Evolutionary conservation across 441 rosid genomes (phyloP), one percentile per base, ranked within the genome.

Genomic region (Francoa sonchifolia): DNA sequence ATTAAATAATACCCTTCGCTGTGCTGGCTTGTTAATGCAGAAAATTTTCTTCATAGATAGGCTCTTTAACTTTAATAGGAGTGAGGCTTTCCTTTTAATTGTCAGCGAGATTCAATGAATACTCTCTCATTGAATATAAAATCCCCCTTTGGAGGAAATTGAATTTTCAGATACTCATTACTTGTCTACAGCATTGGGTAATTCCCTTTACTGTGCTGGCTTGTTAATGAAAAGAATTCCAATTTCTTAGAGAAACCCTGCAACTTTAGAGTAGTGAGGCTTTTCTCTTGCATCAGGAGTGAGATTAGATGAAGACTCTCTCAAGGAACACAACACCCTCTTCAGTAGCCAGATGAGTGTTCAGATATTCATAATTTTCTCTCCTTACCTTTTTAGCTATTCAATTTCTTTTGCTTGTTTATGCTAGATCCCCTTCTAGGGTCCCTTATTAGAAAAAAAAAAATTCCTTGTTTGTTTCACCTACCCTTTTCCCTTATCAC

Each of bases 171-270:
- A n/a, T n/a, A n/a, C n/a, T n/a, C n/a, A n/a, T n/a, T n/a, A n/a
- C n/a, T n/a, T n/a, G n/a, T n/a, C n/a, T n/a, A n/a, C n/a, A n/a
- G n/a, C n/a, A n/a, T n/a, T n/a, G n/a, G n/a, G n/a, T n/a, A n/a
- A n/a, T n/a, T n/a, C n/a, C n/a, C n/a, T n/a, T n/a, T n/a, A n/a
- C 34, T 64, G 28, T 20, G 11, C 34, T 52, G 73, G 54, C 49
- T 42, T 27, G 43, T 65, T 47, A 60, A 63, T 61, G 45, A 59
- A 50, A 62, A 42, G 23, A 48, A 44, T 33, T 28, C 47, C 31
- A 26, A 44, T 54, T 56, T 52, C 40, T 51, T 39, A 52, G 21
- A 50, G 57, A 58, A 58, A 38, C 37, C 42, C 51, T 13, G 56
- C 44, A 57, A 49, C 57, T 48, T 36, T 42, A 48, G 43, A 47